Evolutionary conservation across 148 eudicot genomes (phyloP).

Genomic region (Selenicereus undatus): DNA sequence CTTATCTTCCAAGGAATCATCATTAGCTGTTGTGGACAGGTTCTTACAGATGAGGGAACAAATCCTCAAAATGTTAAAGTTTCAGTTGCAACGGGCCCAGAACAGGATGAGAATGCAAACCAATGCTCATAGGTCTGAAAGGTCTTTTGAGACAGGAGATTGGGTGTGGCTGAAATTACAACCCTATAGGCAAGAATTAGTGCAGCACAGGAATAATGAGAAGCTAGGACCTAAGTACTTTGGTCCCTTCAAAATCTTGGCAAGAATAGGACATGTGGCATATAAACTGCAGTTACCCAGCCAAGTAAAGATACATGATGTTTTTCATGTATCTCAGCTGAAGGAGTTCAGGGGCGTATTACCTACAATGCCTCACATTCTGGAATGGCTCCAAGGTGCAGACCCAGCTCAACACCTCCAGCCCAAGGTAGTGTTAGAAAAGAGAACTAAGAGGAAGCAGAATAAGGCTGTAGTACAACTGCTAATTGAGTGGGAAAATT

Average conservation of each 20-base stretch:
- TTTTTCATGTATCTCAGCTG: not conserved
- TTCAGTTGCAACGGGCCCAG: not conserved
- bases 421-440: too few species aligned
- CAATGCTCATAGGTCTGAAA: not conserved
- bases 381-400: too few species aligned
- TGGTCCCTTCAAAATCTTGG: not conserved
- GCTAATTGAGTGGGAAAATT: too few species aligned
- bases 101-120: not conserved
- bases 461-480: too few species aligned
- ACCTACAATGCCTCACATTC: too few species aligned
- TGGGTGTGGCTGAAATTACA: too few species aligned
- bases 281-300: not conserved
- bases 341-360: not conserved
- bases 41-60: not conserved
- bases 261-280: not conserved
- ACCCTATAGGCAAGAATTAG: too few species aligned
- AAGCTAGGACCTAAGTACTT: not conserved
- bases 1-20: too few species aligned
- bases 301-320: not conserved
- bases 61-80: not conserved
- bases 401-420: too few species aligned
- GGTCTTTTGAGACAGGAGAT: not conserved
- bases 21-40: not conserved
- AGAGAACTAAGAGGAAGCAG: too few species aligned
- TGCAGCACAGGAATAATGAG: not conserved